Conservation (phyloP, 179 eudicot species). For the Amaranthus tricolor region DNA sequence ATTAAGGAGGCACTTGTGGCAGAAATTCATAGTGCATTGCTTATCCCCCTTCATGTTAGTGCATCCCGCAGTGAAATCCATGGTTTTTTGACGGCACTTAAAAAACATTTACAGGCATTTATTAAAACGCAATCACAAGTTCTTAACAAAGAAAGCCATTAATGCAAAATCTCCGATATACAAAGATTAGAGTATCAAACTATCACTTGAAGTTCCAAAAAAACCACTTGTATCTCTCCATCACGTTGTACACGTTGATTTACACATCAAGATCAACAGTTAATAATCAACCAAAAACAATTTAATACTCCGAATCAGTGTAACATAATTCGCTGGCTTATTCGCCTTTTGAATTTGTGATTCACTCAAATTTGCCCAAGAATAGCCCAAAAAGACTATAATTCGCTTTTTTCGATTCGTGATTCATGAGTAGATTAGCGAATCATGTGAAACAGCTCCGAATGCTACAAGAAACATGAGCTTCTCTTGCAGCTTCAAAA, state of each 20-base stretch:
- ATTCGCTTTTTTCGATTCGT: too few relatives aligned
- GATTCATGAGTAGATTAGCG: too few relatives aligned
- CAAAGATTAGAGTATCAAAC: background rate
- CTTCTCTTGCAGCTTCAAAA: background rate
- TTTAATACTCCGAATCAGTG: too few relatives aligned
- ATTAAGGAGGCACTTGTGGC: conserved; percentile 72
- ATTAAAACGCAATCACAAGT: background rate
- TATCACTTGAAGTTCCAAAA: background rate
- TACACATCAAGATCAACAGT: background rate
- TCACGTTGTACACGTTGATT: background rate
- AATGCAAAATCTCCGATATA: background rate
- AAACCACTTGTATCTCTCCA: background rate
- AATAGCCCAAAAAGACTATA: too few relatives aligned
- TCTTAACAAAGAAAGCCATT: background rate
- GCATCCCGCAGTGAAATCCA: conserved; percentile 61
- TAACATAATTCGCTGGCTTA: too few relatives aligned
- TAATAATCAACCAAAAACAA: background rate
- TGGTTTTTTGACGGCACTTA: conserved; percentile 90
- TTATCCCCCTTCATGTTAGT: conserved; percentile 50
- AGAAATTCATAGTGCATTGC: conserved; percentile 54
- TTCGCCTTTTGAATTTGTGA: too few relatives aligned
- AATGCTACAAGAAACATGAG: background rate
- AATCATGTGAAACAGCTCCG: background rate
- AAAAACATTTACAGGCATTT: conserved; percentile 1
- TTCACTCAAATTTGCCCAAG: too few relatives aligned